Percentiles rank a stretch among this genome's conserved stretches.
Conservation (phyloP, 257 asterid genomes). For the Cynanchum wilfordii region DNA sequence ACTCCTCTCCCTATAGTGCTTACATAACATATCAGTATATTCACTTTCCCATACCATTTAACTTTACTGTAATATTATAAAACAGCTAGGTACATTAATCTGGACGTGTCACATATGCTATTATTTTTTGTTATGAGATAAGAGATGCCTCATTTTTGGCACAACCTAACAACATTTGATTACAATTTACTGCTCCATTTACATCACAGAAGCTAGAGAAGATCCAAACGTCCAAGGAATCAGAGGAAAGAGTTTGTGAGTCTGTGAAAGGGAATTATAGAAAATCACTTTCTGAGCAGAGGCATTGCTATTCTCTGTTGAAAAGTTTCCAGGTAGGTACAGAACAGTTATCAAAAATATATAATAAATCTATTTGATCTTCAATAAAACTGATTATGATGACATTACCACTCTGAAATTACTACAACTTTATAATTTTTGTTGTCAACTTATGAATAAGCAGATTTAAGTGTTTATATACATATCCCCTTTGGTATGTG, state of each 20-base stretch:
- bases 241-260: constrained; percentile 43
- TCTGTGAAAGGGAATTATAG: constrained; percentile 46
- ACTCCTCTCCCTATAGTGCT: no score
- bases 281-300: constrained; percentile 55
- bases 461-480: not conserved
- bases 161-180: not conserved
- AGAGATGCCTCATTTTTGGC: not conserved
- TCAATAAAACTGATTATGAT: not conserved
- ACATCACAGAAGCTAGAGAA: constrained; percentile 57
- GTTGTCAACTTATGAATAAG: not conserved
- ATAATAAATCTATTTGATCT: not conserved
- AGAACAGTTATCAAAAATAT: not conserved
- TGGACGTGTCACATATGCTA: not conserved
- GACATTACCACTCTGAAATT: not conserved
- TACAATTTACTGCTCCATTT: constrained; percentile 4
- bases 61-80: no score
- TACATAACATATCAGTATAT: no score
- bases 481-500: not conserved
- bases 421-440: not conserved
- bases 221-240: constrained; percentile 37
- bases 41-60: no score
- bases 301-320: constrained; percentile 50
- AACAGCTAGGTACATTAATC: no score
- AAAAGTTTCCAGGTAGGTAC: constrained; percentile 56
- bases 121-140: not conserved